These are phyloP conservation scores for Peniophora sp. DNA, from an alignment of 1,284 basidiomycete species.

Conservation along the genomic window DNA sequence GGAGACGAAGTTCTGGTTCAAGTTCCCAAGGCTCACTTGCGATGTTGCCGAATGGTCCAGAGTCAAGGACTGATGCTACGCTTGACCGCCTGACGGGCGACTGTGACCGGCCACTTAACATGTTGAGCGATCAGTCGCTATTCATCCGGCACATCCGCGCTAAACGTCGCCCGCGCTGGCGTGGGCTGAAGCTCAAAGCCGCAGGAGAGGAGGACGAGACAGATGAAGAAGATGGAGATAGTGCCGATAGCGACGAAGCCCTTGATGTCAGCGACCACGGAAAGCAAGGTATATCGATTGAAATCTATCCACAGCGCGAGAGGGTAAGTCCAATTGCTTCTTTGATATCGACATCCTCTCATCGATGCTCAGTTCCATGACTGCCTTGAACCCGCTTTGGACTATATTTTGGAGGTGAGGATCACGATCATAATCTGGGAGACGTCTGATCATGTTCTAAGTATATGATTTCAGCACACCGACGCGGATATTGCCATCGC, in stretches of 20 bases:
- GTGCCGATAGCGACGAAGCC: too few species aligned
- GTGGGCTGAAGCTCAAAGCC: too few species aligned
- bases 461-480: background rate
- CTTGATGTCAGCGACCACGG: too few species aligned
- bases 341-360: background rate
- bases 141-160: constrained; percentile 2
- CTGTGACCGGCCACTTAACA: background rate
- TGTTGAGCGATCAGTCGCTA: constrained; percentile 5
- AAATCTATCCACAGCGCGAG: background rate
- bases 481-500: background rate
- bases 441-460: background rate
- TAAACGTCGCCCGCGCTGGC: background rate
- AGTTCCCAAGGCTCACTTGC: background rate
- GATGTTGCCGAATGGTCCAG: background rate
- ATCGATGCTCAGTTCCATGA: background rate
- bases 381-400: background rate
- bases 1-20: background rate
- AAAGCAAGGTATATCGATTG: too few species aligned
- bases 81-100: too few species aligned
- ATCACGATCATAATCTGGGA: background rate
- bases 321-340: background rate
- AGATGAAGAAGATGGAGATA: too few species aligned
- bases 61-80: background rate
- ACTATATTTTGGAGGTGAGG: background rate
- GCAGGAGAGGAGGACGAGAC: too few species aligned